phyloP scores from a whole-genome alignment of 108 stramenopile genomes.

The Pseudonitzschia multiseries region DNA sequence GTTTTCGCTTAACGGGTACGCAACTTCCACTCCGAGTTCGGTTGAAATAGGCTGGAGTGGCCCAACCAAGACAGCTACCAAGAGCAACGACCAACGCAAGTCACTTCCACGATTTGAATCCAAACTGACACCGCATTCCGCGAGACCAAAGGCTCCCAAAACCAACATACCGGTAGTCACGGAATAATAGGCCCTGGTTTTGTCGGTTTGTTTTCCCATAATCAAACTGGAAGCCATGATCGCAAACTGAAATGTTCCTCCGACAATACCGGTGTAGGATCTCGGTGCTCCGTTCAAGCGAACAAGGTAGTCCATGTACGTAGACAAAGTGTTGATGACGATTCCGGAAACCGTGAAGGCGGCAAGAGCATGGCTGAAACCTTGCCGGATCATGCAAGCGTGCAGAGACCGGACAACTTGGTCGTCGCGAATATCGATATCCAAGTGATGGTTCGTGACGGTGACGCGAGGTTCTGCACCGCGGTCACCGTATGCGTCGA shows the following conservation, averaged over 20 bases:
- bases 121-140: conserved; percentile 82
- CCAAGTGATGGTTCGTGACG: conserved; percentile 72
- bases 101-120: conserved; percentile 70
- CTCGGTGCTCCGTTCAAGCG: conserved; percentile 76
- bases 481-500: conserved; percentile 38
- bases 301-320: conserved; percentile 82
- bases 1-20: conserved; percentile 82
- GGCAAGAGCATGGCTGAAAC: conserved; percentile 77
- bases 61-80: conserved; percentile 76
- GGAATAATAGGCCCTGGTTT: conserved; percentile 64
- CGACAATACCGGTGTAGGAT: conserved; percentile 74
- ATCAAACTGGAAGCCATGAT: conserved; percentile 77
- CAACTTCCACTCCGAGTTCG: conserved; percentile 84
- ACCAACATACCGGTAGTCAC: conserved; percentile 71
- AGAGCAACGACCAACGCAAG: conserved; percentile 64
- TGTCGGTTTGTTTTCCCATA: conserved; percentile 60
- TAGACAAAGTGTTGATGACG: conserved; percentile 77
- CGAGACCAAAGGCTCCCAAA: conserved; percentile 81
- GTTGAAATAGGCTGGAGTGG: conserved; percentile 85
- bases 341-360: conserved; percentile 75
- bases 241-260: conserved; percentile 70
- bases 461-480: conserved; percentile 79
- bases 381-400: conserved; percentile 77
- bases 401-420: conserved; percentile 72
- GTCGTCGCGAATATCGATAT: conserved; percentile 88